A percentile compares a stretch with the other conserved stretches of the same genome.
Conservation (phyloP, 768 basidiomycete species). For the Macrolepiota fuliginosa region DNA sequence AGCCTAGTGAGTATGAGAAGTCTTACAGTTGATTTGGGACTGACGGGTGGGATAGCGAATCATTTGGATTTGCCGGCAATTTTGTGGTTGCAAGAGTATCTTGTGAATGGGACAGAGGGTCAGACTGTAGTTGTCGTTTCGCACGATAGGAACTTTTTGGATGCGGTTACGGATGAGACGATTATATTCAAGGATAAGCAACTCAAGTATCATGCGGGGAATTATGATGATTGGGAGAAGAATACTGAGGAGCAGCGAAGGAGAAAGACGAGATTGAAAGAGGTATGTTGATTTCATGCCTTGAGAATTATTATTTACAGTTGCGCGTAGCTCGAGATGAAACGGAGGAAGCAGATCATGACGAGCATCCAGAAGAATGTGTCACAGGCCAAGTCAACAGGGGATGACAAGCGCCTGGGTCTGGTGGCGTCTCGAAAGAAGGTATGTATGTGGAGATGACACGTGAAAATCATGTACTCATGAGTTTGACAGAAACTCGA, state of each 20-base stretch:
- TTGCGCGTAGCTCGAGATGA: slow-evolving; percentile 26
- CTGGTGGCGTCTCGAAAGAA: slow-evolving; percentile 58
- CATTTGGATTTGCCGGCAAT: slow-evolving; percentile 53
- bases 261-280: slow-evolving; percentile 41
- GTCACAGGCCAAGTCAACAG: slow-evolving; percentile 50
- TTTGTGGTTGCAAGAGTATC: slow-evolving; percentile 52
- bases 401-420: slow-evolving; percentile 57
- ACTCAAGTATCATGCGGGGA: slow-evolving; percentile 57
- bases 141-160: slow-evolving; percentile 64
- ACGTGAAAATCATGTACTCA: background rate
- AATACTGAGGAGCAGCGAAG: slow-evolving; percentile 44
- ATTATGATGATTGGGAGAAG: slow-evolving; percentile 47
- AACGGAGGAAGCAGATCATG: slow-evolving; percentile 42
- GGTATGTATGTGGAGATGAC: slow-evolving; percentile 17
- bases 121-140: slow-evolving; percentile 61
- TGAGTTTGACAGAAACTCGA: slow-evolving; percentile 25
- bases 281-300: slow-evolving; percentile 18
- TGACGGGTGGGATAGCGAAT: slow-evolving; percentile 28
- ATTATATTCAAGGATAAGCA: slow-evolving; percentile 54
- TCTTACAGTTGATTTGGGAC: background rate
- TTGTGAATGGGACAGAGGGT: slow-evolving; percentile 34
- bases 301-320: background rate
- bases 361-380: slow-evolving; percentile 52
- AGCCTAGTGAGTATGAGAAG: slow-evolving; percentile 33
- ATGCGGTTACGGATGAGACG: slow-evolving; percentile 57